phyloP scores from a whole-genome alignment of 2,329 filamentous ascomycete genomes.

The Nannizzia gypsea region DNA sequence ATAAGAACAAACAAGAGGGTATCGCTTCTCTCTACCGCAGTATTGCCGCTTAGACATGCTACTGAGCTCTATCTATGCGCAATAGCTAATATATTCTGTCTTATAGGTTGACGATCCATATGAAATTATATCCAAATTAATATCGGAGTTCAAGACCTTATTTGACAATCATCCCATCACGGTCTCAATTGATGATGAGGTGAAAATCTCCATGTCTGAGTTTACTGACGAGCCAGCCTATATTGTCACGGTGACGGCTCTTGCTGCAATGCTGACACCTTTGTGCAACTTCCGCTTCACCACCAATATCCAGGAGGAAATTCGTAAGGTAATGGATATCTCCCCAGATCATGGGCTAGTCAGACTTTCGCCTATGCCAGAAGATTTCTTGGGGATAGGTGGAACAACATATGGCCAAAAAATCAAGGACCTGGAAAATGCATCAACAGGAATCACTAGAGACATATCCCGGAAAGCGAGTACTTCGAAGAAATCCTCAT shows the following conservation, averaged over 20 bases:
- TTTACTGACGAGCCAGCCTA: slow-evolving; percentile 68
- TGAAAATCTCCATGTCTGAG: slow-evolving; percentile 57
- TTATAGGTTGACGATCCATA: not conserved
- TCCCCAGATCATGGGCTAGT: slow-evolving; percentile 55
- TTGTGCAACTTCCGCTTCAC: slow-evolving; percentile 72
- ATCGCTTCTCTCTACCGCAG: slow-evolving; percentile 8
- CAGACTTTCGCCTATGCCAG: slow-evolving; percentile 56
- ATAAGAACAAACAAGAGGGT: slow-evolving; percentile 54
- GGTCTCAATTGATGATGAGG: slow-evolving; percentile 59
- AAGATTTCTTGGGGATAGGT: slow-evolving; percentile 60
- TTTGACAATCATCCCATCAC: not conserved
- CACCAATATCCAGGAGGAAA: slow-evolving; percentile 61
- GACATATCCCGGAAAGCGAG: slow-evolving; percentile 29
- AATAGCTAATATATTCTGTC: not conserved
- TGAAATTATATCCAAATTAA: not conserved
- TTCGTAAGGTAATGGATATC: slow-evolving; percentile 60
- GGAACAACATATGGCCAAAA: slow-evolving; percentile 59
- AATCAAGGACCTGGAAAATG: slow-evolving; percentile 47
- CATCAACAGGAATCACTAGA: slow-evolving; percentile 30
- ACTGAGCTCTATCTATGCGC: not conserved
- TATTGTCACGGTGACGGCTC: slow-evolving; percentile 58
- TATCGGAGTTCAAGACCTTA: not conserved
- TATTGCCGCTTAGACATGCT: not conserved
- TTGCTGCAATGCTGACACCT: slow-evolving; percentile 56
- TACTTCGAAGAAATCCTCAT: slow-evolving; percentile 11